phyloP scores from a whole-genome alignment of 768 basidiomycete species.

The Cytidiella melzeri region DNA sequence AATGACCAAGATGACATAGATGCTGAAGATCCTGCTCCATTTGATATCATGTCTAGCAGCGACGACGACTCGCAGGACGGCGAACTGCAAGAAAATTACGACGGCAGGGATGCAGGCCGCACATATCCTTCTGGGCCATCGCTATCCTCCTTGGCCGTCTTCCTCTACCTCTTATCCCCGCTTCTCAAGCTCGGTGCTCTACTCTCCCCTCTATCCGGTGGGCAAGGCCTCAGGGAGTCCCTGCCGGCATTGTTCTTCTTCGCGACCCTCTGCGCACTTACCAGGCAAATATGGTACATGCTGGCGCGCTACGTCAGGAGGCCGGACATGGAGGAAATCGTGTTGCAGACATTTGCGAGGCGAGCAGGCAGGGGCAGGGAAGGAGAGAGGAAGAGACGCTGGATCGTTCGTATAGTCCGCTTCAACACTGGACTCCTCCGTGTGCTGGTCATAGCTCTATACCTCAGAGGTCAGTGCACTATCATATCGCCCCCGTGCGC shows the following conservation, averaged over 20 bases:
- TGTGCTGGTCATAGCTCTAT: conserved; percentile 51
- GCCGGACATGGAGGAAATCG: conserved; percentile 58
- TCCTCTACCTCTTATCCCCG: conserved; percentile 65
- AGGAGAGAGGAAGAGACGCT: conserved; percentile 35
- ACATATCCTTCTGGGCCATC: conserved; percentile 40
- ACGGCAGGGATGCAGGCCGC: not conserved
- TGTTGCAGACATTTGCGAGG: conserved; percentile 55
- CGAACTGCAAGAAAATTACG: conserved; percentile 20
- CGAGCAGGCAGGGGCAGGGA: conserved; percentile 32
- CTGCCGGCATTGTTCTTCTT: conserved; percentile 46
- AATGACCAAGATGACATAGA: conserved; percentile 33
- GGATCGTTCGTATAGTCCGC: conserved; percentile 40
- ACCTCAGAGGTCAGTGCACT: conserved; percentile 62
- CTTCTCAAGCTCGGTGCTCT: conserved; percentile 70
- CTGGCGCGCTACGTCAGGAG: conserved; percentile 66
- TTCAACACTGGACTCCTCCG: conserved; percentile 38
- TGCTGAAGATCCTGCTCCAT: conserved; percentile 16
- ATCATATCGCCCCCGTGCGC: too few species aligned
- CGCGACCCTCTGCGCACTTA: conserved; percentile 52
- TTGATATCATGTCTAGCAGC: conserved; percentile 33
- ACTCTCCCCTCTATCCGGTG: conserved; percentile 42
- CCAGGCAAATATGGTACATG: conserved; percentile 71
- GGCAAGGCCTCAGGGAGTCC: conserved; percentile 42
- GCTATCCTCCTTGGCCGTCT: conserved; percentile 49
- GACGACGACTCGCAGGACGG: conserved; percentile 42